A percentile compares a stretch with the other conserved stretches of the same genome.
phyloP scores from a whole-genome alignment of 768 basidiomycete species.

The Xerocomellus amylosporus region DNA sequence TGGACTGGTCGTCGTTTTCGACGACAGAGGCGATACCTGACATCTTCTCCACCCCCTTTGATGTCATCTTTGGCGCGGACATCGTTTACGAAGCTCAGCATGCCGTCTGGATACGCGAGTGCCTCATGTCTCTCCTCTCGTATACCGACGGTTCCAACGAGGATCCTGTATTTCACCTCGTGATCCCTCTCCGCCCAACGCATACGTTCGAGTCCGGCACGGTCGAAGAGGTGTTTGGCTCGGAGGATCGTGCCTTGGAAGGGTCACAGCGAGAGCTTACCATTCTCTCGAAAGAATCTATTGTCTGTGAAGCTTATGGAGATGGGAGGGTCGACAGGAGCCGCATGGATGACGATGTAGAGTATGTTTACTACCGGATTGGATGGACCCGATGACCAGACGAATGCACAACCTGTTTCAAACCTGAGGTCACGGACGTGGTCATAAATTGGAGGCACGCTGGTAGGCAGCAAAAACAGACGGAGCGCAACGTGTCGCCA shows the following conservation, averaged over 20 bases:
- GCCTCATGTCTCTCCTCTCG: constrained; percentile 39
- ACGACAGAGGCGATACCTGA: constrained; percentile 10
- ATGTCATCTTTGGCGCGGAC: constrained; percentile 53
- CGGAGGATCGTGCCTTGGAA: not conserved
- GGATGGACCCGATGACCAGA: constrained; percentile 31
- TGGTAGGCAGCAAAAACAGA: no score
- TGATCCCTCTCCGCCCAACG: constrained; percentile 72
- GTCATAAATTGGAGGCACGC: no score
- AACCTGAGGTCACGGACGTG: not conserved
- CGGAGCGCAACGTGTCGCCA: not conserved
- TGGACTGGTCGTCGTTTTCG: constrained; percentile 39
- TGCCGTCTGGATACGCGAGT: constrained; percentile 44
- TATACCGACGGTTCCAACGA: constrained; percentile 10
- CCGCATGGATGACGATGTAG: constrained; percentile 47
- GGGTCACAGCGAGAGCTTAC: constrained; percentile 35
- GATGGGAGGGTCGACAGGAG: constrained; percentile 26
- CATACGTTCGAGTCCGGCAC: constrained; percentile 57
- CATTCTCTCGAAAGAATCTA: constrained; percentile 51
- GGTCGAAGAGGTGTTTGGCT: constrained; percentile 54
- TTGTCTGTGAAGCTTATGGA: constrained; percentile 50
- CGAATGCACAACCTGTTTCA: no score
- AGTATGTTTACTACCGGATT: no score
- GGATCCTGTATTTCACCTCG: constrained; percentile 55
- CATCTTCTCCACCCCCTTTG: constrained; percentile 39
- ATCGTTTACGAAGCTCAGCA: constrained; percentile 52